A percentile compares a stretch with the other conserved stretches of the same genome.
Evolutionary conservation across 1,284 basidiomycete genomes (phyloP).

Genomic region (Taiwanofungus camphoratus): DNA sequence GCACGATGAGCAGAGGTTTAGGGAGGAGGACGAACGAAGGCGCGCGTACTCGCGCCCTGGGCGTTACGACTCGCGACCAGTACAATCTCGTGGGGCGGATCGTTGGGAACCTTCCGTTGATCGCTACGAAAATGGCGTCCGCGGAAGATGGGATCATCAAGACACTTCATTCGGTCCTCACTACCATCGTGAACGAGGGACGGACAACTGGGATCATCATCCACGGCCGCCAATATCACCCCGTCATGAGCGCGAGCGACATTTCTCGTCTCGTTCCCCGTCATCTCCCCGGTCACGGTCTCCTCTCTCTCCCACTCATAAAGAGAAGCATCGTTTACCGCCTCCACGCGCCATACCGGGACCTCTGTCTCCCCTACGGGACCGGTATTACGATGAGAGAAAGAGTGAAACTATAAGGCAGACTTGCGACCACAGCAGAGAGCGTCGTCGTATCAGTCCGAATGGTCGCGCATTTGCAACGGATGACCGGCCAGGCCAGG

Average conservation of each 20-base stretch:
- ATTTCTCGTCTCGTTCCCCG: constrained; percentile 17
- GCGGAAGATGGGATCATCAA: constrained; percentile 14
- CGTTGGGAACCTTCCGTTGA: constrained; percentile 21
- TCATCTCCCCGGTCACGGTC: constrained; percentile 25
- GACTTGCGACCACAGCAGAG: constrained; percentile 4
- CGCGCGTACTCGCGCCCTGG: constrained; percentile 9
- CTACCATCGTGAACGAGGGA: constrained; percentile 15
- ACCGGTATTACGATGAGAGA: constrained; percentile 17
- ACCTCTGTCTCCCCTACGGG: constrained; percentile 11
- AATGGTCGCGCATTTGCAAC: background rate
- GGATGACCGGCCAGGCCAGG: background rate
- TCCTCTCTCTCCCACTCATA: constrained; percentile 21
- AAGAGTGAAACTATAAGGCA: constrained; percentile 15
- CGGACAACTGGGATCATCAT: constrained; percentile 10
- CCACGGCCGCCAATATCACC: constrained; percentile 14
- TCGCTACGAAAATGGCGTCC: constrained; percentile 17
- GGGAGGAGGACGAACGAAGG: constrained; percentile 27
- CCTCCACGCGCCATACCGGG: constrained; percentile 17
- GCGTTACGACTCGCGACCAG: constrained; percentile 7
- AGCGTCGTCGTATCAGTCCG: background rate
- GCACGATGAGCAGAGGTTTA: constrained; percentile 38
- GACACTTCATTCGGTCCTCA: constrained; percentile 12
- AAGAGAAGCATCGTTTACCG: constrained; percentile 28
- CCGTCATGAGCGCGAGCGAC: constrained; percentile 9
- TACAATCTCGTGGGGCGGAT: constrained; percentile 13